phyloP scores from a whole-genome alignment of 2,329 filamentous ascomycete genomes.

The Fusarium penzigii region DNA sequence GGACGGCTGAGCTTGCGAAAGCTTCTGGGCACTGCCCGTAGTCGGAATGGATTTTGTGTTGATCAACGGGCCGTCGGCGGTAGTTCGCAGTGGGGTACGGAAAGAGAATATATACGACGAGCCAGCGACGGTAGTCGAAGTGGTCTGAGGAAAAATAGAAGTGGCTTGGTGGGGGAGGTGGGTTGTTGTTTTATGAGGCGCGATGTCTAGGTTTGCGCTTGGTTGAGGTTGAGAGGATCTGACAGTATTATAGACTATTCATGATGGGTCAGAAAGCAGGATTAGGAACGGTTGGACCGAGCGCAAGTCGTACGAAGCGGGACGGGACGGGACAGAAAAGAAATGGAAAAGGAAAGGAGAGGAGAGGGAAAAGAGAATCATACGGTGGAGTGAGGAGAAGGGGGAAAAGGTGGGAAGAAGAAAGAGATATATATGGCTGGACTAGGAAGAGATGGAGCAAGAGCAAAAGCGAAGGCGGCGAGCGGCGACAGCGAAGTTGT shows the following conservation, averaged over 20 bases:
- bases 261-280: conserved; percentile 7
- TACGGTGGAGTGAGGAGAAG: not conserved
- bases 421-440: conserved; percentile 12
- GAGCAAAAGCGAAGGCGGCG: not conserved
- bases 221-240: conserved; percentile 9
- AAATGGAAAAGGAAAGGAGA: not conserved
- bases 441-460: not conserved
- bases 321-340: not conserved
- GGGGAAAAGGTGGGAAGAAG: not conserved
- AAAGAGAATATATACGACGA: conserved; percentile 13
- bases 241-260: conserved; percentile 12
- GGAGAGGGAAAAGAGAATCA: not conserved
- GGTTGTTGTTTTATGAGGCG: conserved; percentile 21
- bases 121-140: conserved; percentile 20
- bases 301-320: not conserved
- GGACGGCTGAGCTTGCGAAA: conserved; percentile 15
- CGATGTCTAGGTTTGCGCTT: conserved; percentile 18
- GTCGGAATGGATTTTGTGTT: conserved; percentile 6
- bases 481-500: conserved; percentile 22
- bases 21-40: conserved; percentile 16
- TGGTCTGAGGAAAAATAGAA: conserved; percentile 24
- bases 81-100: conserved; percentile 10
- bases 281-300: conserved; percentile 10
- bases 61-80: conserved; percentile 8
- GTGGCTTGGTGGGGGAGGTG: conserved; percentile 23